A percentile compares a stretch with the other conserved stretches of the same genome.
Conservation (phyloP, 805 yeast genomes). For the Pichia eremophila region DNA sequence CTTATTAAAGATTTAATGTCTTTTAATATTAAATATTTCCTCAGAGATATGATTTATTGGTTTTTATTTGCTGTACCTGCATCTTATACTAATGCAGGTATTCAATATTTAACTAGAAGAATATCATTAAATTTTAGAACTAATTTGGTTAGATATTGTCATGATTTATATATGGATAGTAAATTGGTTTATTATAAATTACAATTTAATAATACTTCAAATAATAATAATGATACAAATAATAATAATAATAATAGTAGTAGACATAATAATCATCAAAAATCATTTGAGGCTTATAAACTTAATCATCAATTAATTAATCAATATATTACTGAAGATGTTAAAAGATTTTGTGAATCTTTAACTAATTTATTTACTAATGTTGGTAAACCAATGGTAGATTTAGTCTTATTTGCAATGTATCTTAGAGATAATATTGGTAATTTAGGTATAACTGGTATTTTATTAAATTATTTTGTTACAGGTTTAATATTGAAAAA, state of each 20-base stretch:
- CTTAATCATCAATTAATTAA: slow-evolving; percentile 57
- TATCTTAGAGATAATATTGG: slow-evolving; percentile 83
- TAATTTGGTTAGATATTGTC: slow-evolving; percentile 73
- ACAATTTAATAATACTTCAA: slow-evolving; percentile 39
- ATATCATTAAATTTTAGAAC: slow-evolving; percentile 80
- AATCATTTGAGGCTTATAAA: slow-evolving; percentile 24
- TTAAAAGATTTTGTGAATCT: slow-evolving; percentile 70
- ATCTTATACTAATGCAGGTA: slow-evolving; percentile 83
- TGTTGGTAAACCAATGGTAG: slow-evolving; percentile 87
- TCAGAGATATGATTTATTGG: slow-evolving; percentile 78
- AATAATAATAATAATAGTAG: too few relatives aligned
- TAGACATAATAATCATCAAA: slow-evolving; percentile 3
- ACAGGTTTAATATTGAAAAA: slow-evolving; percentile 68
- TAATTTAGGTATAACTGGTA: slow-evolving; percentile 73
- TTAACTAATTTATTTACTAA: slow-evolving; percentile 77
- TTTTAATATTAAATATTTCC: slow-evolving; percentile 64
- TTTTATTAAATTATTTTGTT: slow-evolving; percentile 67
- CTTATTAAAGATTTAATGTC: slow-evolving; percentile 83
- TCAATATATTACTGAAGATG: slow-evolving; percentile 79
- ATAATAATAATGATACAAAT: too few relatives aligned
- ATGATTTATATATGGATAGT: slow-evolving; percentile 78
- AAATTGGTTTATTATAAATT: slow-evolving; percentile 77
- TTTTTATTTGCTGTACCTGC: slow-evolving; percentile 87
- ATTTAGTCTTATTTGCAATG: slow-evolving; percentile 71
- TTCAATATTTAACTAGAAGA: slow-evolving; percentile 67